These are phyloP conservation scores for Forsythia suspensa DNA, from an alignment of 257 asterid genomes.

Conservation along the genomic window DNA sequence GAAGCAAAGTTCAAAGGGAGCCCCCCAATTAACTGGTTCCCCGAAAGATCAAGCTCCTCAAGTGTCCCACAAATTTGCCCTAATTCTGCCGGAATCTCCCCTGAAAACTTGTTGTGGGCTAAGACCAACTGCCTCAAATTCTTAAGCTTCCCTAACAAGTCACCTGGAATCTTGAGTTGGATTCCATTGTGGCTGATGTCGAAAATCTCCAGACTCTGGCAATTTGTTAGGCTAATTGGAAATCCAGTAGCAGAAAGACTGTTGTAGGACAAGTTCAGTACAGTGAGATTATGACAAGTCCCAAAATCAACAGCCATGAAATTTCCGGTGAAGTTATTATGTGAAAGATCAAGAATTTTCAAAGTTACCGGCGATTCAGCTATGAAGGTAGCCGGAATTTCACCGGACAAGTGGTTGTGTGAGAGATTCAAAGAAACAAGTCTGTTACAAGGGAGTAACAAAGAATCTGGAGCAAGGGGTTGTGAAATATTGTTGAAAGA, in stretches of 20 bases:
- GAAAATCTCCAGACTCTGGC: conserved; percentile 57
- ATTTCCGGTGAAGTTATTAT: conserved; percentile 64
- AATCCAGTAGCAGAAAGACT: conserved; percentile 53
- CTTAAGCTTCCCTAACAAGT: conserved; percentile 45
- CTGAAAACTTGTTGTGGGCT: conserved; percentile 55
- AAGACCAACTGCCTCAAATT: conserved; percentile 49
- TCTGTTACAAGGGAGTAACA: conserved; percentile 43
- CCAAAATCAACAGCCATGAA: conserved; percentile 49
- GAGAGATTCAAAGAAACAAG: conserved; percentile 65
- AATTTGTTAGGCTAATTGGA: conserved; percentile 50
- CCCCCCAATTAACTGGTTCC: conserved; percentile 58
- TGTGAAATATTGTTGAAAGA: conserved; percentile 66
- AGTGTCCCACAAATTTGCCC: conserved; percentile 51
- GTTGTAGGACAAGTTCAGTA: conserved; percentile 61
- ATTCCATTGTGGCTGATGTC: conserved; percentile 59
- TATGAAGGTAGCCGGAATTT: conserved; percentile 40
- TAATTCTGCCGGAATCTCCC: conserved; percentile 67
- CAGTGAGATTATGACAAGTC: conserved; percentile 49
- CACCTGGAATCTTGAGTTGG: conserved; percentile 56
- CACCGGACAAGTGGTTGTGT: conserved; percentile 47
- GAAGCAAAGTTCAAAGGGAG: conserved; percentile 53
- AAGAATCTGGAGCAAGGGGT: conserved; percentile 44
- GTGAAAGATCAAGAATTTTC: conserved; percentile 58
- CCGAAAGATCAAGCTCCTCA: conserved; percentile 81
- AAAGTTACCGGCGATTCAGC: conserved; percentile 27